Percentiles rank a stretch among this genome's conserved stretches.
Evolutionary conservation across 768 basidiomycete species (phyloP).

Genomic region (Boletus tylopilopsis): DNA sequence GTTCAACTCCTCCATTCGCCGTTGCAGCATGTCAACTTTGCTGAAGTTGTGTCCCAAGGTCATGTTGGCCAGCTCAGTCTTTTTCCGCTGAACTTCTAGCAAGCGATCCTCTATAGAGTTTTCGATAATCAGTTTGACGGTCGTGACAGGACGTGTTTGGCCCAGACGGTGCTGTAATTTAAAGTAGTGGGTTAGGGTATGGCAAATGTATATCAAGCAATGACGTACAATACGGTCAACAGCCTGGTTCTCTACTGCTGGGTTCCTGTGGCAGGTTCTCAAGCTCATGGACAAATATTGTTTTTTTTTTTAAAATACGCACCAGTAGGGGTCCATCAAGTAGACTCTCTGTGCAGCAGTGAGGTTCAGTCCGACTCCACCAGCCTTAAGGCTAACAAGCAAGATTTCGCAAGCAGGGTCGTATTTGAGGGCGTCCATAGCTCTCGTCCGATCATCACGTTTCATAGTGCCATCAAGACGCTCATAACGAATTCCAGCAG

Average conservation of each 20-base stretch:
- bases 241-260: conserved; percentile 96
- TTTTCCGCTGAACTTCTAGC: conserved; percentile 91
- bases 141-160: conserved; percentile 87
- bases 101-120: conserved; percentile 92
- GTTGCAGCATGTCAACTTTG: conserved; percentile 83
- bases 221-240: conserved; percentile 90
- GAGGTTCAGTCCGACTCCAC: conserved; percentile 94
- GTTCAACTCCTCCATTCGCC: conserved; percentile 84
- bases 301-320: conserved; percentile 17
- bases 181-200: not conserved
- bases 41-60: conserved; percentile 84
- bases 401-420: conserved; percentile 92
- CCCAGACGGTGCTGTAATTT: conserved; percentile 83
- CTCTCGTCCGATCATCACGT: conserved; percentile 84
- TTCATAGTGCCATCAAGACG: conserved; percentile 98
- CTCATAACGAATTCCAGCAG: conserved; percentile 80
- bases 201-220: not conserved
- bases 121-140: conserved; percentile 90
- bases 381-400: conserved; percentile 93
- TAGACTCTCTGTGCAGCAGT: conserved; percentile 93
- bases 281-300: not conserved
- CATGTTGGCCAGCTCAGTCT: conserved; percentile 91
- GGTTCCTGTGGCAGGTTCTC: conserved; percentile 59
- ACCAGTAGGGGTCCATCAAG: conserved; percentile 98
- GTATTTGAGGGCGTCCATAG: conserved; percentile 89